Percentiles rank a stretch among this genome's conserved stretches.
Evolutionary conservation across 352 stramenopile genomes (phyloP).

Genomic region (Pythium dissimile): DNA sequence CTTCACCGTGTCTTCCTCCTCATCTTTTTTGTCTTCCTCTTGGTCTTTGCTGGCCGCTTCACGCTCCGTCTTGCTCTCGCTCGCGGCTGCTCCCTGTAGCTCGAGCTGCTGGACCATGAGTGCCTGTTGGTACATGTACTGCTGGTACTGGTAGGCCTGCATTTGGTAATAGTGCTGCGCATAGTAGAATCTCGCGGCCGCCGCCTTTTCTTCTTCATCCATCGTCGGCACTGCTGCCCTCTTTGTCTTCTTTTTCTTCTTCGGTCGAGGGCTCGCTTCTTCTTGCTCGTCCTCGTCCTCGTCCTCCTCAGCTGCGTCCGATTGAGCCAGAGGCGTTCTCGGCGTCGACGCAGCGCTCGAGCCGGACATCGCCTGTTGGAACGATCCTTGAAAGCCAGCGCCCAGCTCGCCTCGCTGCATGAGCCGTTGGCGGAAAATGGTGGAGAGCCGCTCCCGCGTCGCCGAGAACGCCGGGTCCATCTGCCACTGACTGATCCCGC

Average conservation of each 20-base stretch:
- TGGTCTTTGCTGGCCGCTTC: neutral
- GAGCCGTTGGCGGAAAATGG: slow-evolving; percentile 60
- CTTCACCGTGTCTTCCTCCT: neutral
- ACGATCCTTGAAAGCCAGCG: slow-evolving; percentile 14
- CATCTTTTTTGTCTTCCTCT: neutral
- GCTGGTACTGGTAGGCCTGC: slow-evolving; percentile 42
- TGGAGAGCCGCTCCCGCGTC: slow-evolving; percentile 48
- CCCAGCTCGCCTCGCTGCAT: slow-evolving; percentile 40
- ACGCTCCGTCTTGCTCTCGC: neutral
- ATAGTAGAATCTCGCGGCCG: slow-evolving; percentile 18
- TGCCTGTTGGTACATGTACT: slow-evolving; percentile 67
- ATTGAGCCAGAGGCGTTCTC: too few species aligned
- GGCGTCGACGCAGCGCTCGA: slow-evolving; percentile 6
- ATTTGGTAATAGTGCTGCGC: slow-evolving; percentile 41
- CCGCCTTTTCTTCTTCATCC: slow-evolving; percentile 12
- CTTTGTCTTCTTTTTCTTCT: slow-evolving; percentile 13
- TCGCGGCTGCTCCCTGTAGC: neutral
- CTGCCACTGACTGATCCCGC: slow-evolving; percentile 12
- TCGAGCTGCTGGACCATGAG: slow-evolving; percentile 34
- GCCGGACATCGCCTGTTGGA: slow-evolving; percentile 17
- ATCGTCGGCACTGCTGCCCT: neutral
- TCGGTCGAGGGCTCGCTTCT: neutral
- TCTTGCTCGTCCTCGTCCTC: neutral
- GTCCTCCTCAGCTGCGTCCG: neutral
- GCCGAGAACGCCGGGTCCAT: slow-evolving; percentile 14